phyloP scores from a whole-genome alignment of 345 rosid genomes.

The Ceriops tagal region DNA sequence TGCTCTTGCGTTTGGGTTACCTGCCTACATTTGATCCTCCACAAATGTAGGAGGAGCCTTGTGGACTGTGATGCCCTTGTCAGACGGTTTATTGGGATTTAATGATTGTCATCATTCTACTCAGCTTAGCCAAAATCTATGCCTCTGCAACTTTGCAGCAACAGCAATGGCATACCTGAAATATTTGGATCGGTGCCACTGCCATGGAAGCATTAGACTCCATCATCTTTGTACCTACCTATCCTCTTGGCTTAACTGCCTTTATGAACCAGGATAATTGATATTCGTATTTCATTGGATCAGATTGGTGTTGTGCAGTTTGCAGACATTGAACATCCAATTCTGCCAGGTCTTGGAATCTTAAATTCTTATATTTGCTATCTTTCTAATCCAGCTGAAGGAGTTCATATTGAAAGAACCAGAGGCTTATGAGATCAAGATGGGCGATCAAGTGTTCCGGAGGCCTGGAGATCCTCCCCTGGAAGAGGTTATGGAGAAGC shows the following conservation, averaged over 20 bases:
- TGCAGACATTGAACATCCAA: no score
- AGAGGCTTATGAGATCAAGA: conserved; percentile 84
- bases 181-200: conserved; percentile 14
- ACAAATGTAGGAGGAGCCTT: no score
- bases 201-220: conserved; percentile 23
- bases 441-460: conserved; percentile 66
- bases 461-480: conserved; percentile 84
- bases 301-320: no score
- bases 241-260: background rate
- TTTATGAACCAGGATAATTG: background rate
- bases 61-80: no score
- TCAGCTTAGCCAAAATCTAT: conserved; percentile 13
- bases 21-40: no score
- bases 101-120: no score
- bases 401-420: conserved; percentile 67
- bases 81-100: no score
- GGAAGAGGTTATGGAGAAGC: conserved; percentile 52
- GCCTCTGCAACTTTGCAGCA: conserved; percentile 39
- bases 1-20: no score
- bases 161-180: conserved; percentile 34
- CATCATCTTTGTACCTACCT: conserved; percentile 30
- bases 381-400: conserved; percentile 49
- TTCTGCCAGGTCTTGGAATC: no score
- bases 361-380: background rate
- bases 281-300: background rate